Base-by-base conservation (phyloP, 768 basidiomycete species). In the Tulasnella sp. region DNA sequence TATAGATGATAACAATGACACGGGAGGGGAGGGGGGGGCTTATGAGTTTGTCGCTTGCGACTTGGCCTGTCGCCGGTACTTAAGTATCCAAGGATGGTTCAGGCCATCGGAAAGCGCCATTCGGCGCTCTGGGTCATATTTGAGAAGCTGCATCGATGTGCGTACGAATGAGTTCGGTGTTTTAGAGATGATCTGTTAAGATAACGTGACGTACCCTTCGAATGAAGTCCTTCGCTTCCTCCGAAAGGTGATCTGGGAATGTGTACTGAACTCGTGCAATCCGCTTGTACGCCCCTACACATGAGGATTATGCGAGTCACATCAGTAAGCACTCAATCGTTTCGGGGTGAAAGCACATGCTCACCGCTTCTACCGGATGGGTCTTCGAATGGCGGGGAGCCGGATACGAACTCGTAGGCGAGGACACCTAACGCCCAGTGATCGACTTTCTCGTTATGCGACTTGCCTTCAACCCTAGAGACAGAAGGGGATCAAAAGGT, bases 341-440 rank as follows among this genome's bases (percentile, higher is more conserved):
- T 42, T 5, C 31, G 55, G 17, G 15, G 45, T 4, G n/a, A n/a
- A n/a, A 12, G 11, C 22, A 25, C 8, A 19, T n/a, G 46, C 29
- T 58, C 62, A 90, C 89, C 88, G 57, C 80, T 80, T 52, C 84
- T 80, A 45, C 88, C 89, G 54, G 68, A 78, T 62, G 85, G 72
- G 68, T 93, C 92, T 68, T 97, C 94, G 63, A 98, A 99, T 0
- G 83, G 84, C 19, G 84, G 83, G 10, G 78, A 78, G 4, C 94
- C 94, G 53, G 82, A 81, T 61, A 98, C 72, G 70, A 99, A 97
- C 70, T 99, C 94, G 69, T 92, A 99, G 1, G 86, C 86, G 62
- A 99, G 75, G n/a, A 98, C 93, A 46, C 94, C 94, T 25, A 99
- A 74, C 0, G 94, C 94, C 94, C 94, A 99, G 60, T 91, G 79